These are phyloP conservation scores for Termitomyces sp. DNA, from an alignment of 768 basidiomycete species.

Conservation along the genomic window DNA sequence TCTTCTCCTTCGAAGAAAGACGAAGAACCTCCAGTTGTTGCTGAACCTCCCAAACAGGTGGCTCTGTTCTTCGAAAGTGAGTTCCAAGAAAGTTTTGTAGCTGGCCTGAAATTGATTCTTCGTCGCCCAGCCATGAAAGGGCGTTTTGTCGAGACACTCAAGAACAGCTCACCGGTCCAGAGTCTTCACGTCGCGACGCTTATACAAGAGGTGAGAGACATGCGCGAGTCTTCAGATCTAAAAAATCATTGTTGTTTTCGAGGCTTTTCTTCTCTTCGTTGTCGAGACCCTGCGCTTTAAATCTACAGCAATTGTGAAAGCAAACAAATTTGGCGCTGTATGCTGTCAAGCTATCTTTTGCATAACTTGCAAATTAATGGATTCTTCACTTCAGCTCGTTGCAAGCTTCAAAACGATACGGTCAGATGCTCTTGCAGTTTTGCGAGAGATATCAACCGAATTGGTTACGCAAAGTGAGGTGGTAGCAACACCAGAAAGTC, in stretches of 20 bases:
- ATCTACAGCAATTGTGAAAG: constrained; percentile 58
- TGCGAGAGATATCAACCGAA: constrained; percentile 53
- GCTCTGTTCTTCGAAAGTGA: constrained; percentile 58
- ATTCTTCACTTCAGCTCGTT: constrained; percentile 49
- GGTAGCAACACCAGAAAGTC: constrained; percentile 47
- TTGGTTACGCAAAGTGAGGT: constrained; percentile 46
- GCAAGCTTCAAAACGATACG: constrained; percentile 62
- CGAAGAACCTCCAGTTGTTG: constrained; percentile 63
- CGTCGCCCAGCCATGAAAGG: constrained; percentile 42
- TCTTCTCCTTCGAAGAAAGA: constrained; percentile 57
- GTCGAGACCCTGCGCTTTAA: constrained; percentile 76
- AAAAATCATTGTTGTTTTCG: constrained; percentile 2
- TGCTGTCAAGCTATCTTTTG: constrained; percentile 19
- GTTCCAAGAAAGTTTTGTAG: constrained; percentile 6
- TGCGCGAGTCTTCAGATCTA: not conserved
- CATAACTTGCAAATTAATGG: not conserved
- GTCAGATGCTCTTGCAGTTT: constrained; percentile 38
- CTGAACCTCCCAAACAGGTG: constrained; percentile 53
- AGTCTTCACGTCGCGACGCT: constrained; percentile 70
- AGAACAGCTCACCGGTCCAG: constrained; percentile 42
- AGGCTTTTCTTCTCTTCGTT: constrained; percentile 71
- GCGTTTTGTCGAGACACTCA: constrained; percentile 42
- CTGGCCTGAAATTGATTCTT: not conserved
- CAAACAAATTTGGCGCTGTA: constrained; percentile 69
- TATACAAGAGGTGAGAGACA: constrained; percentile 57